Base-by-base conservation (phyloP, 176 grass and related monocot species). In the Urochloa ruziziensis region DNA sequence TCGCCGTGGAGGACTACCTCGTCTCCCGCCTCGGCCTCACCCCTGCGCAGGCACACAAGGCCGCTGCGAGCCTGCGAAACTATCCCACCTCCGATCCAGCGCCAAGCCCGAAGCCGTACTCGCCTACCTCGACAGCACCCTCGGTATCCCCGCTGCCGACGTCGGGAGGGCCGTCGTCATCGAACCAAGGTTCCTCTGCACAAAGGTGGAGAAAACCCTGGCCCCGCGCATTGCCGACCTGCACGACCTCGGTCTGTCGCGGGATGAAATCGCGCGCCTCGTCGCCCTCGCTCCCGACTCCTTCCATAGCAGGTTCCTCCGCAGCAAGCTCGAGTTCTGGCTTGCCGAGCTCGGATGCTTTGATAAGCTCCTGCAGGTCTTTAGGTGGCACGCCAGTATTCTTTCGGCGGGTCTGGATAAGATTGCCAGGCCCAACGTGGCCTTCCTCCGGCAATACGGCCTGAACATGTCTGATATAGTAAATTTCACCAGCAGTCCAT, bases 371-470 rank as follows among this genome's bases (percentile, higher is more conserved):
- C 30, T 88, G 37, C 5, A 1, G 7, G 67, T 14, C 16, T 0
- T 84, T 13, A 80, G 25, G 35, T 0, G 2, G 5, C 70, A 44
- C 84, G 1, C 0, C 40, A 0, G 0, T 5, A 14, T 91, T n/a
- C 80, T 91, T 27, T 0, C 1, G 10, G 0, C 0, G 0, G 18
- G 24, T 14, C 13, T 84, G 4, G 80, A 88, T 4, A 88, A 68
- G 51, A 48, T 57, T 13, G n/a, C 34, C 70, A 78, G 73, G 59
- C 89, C 89, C 2, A 91, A 91, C 25, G 44, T 91, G 35, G 74
- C 68, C n/a, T 23, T 91, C 35, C 54, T 90, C 32, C n/a, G 39
- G 65, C 4, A 79, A 40, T 70, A 30, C 13, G 85, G 89, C 17
- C 28, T 90, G 49, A 34, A 1, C 35, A 27, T 34, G 59, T 36